These are phyloP conservation scores for Detonula confervacea DNA, from an alignment of 352 stramenopile species.

Conservation along the genomic window DNA sequence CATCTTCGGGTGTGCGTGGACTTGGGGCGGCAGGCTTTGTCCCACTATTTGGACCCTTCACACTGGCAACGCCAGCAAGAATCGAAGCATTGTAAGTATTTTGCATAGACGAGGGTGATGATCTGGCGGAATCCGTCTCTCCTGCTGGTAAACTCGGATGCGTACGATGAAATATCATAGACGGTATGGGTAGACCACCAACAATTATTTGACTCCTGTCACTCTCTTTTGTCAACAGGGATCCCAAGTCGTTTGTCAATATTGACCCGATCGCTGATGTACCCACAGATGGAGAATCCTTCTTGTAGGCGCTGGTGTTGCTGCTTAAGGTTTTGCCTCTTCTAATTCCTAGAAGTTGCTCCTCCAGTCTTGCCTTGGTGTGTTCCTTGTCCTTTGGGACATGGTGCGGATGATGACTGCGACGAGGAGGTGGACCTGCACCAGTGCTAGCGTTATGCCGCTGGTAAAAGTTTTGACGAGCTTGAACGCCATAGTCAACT, in stretches of 20 bases:
- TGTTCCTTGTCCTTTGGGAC: conserved; percentile 23
- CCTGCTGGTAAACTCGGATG: conserved; percentile 10
- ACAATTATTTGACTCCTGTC: conserved; percentile 11
- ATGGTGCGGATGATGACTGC: conserved; percentile 43
- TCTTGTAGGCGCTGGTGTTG: not conserved
- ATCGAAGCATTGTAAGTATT: conserved; percentile 4
- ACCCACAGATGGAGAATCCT: conserved; percentile 2
- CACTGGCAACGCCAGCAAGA: not conserved
- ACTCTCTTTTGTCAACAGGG: conserved; percentile 33
- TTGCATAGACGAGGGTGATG: not conserved
- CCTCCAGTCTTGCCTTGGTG: conserved; percentile 34
- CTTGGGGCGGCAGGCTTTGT: not conserved
- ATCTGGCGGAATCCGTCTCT: not conserved
- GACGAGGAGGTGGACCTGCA: too few species aligned
- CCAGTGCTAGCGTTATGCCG: too few species aligned
- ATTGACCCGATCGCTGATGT: conserved; percentile 37
- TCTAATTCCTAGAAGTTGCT: conserved; percentile 40
- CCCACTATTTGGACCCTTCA: not conserved
- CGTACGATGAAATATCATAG: conserved; percentile 44
- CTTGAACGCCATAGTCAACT: too few species aligned
- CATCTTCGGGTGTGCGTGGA: not conserved
- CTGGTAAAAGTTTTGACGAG: not conserved
- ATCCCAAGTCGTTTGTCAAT: conserved; percentile 56
- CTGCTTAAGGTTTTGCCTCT: not conserved
- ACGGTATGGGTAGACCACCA: conserved; percentile 24